A percentile compares a stretch with the other conserved stretches of the same genome.
Evolutionary conservation across 2,329 filamentous ascomycete species (phyloP).

Genomic region (Huntiella decipiens): DNA sequence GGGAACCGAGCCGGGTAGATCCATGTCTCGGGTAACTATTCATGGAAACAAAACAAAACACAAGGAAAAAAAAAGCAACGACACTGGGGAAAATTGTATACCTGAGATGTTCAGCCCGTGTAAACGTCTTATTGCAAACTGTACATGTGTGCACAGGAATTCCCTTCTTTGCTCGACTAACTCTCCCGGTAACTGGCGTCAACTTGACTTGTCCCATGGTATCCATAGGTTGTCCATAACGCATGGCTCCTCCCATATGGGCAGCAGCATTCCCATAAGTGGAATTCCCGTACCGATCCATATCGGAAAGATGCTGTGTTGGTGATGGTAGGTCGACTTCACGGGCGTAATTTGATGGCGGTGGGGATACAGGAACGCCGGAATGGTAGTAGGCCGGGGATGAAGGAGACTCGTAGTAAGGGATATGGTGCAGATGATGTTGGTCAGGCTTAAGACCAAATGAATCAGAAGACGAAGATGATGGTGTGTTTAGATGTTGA

Average conservation of each 20-base stretch:
- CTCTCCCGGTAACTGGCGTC: conserved; percentile 36
- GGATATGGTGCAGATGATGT: not conserved
- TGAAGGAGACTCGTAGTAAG: not conserved
- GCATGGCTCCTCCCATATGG: conserved; percentile 1
- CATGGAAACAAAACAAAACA: too few species aligned
- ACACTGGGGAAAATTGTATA: conserved; percentile 17
- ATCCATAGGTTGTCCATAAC: not conserved
- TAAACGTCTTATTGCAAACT: conserved; percentile 32
- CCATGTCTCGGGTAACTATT: too few species aligned
- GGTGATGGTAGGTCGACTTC: not conserved
- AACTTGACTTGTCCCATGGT: conserved; percentile 23
- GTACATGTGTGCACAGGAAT: conserved; percentile 38
- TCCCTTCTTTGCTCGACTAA: conserved; percentile 40
- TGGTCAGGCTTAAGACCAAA: not conserved
- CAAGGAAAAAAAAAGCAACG: not conserved
- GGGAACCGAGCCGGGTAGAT: too few species aligned
- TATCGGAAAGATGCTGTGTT: not conserved
- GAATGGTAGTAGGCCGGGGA: not conserved
- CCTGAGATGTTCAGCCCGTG: conserved; percentile 43
- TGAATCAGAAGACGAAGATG: not conserved
- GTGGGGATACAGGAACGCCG: not conserved
- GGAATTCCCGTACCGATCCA: not conserved
- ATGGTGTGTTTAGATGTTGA: not conserved
- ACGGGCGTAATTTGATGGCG: not conserved
- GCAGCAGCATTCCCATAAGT: not conserved